Conservation (phyloP, 495 filamentous ascomycete genomes). For the Cercophora samala region DNA sequence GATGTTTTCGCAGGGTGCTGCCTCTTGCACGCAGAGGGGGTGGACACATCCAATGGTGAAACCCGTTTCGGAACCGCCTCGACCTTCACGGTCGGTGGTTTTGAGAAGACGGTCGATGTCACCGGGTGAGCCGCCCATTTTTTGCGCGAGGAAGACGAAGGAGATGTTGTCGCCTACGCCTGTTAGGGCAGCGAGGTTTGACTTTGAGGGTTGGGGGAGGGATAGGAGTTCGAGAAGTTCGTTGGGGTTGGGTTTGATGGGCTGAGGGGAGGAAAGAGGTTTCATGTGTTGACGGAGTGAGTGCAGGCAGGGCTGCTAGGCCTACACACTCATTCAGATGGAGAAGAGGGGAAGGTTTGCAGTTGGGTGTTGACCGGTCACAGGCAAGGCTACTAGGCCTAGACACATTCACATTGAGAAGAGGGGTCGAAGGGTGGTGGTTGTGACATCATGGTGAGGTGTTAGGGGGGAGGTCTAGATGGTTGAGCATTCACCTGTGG, state of each 20-base stretch:
- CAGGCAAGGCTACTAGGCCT: no score
- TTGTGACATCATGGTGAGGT: neutral
- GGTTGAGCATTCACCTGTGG: neutral
- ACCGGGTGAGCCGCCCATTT: constrained; percentile 13
- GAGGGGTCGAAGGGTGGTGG: neutral
- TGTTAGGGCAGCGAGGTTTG: constrained; percentile 21
- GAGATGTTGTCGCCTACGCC: constrained; percentile 27
- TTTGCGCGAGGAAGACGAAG: constrained; percentile 21
- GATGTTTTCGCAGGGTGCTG: neutral
- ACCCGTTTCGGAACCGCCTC: neutral
- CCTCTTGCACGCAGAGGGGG: neutral
- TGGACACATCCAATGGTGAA: constrained; percentile 6
- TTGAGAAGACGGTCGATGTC: neutral
- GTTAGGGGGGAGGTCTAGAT: neutral
- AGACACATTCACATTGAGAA: no score
- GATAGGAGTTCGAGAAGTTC: constrained; percentile 19
- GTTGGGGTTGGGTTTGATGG: constrained; percentile 14
- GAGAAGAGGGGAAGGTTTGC: no score
- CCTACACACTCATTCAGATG: no score
- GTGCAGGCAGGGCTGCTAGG: no score
- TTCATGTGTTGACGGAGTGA: no score
- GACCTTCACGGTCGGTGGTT: neutral
- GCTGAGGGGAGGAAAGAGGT: neutral
- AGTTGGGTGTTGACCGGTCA: no score
- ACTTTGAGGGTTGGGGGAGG: constrained; percentile 27